Base-by-base conservation (phyloP, 176 grass and related monocot species). In the Olyra latifolia region DNA sequence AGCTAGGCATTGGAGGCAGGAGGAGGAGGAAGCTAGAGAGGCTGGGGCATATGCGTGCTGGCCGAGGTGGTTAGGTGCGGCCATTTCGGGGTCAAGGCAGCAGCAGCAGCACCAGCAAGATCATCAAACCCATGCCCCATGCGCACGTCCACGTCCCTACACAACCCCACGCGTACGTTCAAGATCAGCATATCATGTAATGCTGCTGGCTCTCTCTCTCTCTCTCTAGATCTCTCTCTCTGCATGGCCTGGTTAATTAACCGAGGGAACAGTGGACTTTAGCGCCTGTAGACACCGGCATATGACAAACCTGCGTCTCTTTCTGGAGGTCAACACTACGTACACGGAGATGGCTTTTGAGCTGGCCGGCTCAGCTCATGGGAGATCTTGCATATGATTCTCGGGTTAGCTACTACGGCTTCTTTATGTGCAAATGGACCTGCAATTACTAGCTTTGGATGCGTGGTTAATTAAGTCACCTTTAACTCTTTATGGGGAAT, bases 41-140 rank as follows among this genome's bases (percentile, higher is more conserved):
- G 58, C 57, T 7, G 57, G 57, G 57, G 57, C 12, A 60, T 60
- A 28, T 28, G 24, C 57, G 24, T 23, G 57, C 57, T 60, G 57
- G 65, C 10, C 10, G 60, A 14, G 48, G 38, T 48, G 67, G 83
- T 65, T 72, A 30, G 83, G 38, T 54, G 71, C 69, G 9, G 32
- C 8, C 69, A 7, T 55, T 13, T 71, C 39, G 54, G 56, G 80
- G 72, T 77, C 52, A 58, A 46, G 32, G 61, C 64, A 28, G 35
- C 30, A 24, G 3, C 12, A 29, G 22, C 62, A 8, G 16, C 80
- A 88, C 86, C 86, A 84, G 80, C 86, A 83, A 48, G 41, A 83
- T 87, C 79, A 29, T 3, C 27, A 7, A 10, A 56, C 7, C n/a
- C 66, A 60, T 68, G 38, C 4, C 20, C 30, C 40, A 14, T 57